phyloP scores from a whole-genome alignment of 2,329 filamentous ascomycete species.

The Penicillium digitatum region DNA sequence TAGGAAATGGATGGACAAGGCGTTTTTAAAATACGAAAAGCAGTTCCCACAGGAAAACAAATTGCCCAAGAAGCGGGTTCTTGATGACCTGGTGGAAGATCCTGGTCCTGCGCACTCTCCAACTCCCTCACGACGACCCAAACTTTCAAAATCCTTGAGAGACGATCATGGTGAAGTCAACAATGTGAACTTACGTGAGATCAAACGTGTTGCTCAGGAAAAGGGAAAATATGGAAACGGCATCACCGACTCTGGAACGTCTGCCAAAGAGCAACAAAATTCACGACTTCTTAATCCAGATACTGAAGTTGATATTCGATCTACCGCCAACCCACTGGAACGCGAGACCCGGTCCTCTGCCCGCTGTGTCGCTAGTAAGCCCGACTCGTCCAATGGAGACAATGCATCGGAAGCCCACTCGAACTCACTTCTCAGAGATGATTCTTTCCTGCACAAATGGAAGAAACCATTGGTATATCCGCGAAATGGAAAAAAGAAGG shows the following conservation, averaged over 20 bases:
- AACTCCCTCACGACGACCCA: slow-evolving; percentile 25
- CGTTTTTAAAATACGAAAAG: slow-evolving; percentile 23
- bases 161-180: slow-evolving; percentile 15
- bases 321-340: slow-evolving; percentile 1
- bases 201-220: background rate
- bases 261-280: slow-evolving; percentile 2
- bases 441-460: slow-evolving; percentile 27
- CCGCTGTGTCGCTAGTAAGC: slow-evolving; percentile 12
- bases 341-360: slow-evolving; percentile 34
- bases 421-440: slow-evolving; percentile 9
- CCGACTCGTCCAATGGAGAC: background rate
- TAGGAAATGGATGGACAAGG: slow-evolving; percentile 35
- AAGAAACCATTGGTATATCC: slow-evolving; percentile 45
- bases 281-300: slow-evolving; percentile 7
- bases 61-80: slow-evolving; percentile 15
- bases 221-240: background rate
- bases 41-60: slow-evolving; percentile 6
- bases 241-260: background rate
- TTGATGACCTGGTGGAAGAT: slow-evolving; percentile 9
- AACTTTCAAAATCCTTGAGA: slow-evolving; percentile 31
- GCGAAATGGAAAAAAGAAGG: slow-evolving; percentile 45
- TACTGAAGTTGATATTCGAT: slow-evolving; percentile 21
- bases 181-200: background rate
- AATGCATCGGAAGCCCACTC: background rate
- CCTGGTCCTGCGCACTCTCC: slow-evolving; percentile 5